These are phyloP conservation scores for Candida methanosorbosa DNA, from an alignment of 805 yeast species.

Conservation along the genomic window DNA sequence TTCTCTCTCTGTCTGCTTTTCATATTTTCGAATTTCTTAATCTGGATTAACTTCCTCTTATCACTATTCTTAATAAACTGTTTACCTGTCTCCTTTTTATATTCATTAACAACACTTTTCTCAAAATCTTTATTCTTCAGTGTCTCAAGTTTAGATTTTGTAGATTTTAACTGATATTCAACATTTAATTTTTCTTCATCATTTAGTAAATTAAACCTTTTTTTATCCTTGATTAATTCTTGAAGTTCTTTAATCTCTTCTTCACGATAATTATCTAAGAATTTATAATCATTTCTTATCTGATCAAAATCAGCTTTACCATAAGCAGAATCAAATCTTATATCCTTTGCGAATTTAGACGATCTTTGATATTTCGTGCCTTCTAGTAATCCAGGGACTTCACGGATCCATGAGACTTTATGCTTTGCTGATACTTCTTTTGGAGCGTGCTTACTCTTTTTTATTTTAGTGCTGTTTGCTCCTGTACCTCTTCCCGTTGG, in stretches of 20 bases:
- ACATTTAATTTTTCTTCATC: constrained; percentile 42
- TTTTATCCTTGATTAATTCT: constrained; percentile 45
- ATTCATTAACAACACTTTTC: constrained; percentile 49
- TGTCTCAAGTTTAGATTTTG: constrained; percentile 58
- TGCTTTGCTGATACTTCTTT: constrained; percentile 62
- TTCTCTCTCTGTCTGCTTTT: constrained; percentile 64
- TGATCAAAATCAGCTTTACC: constrained; percentile 70
- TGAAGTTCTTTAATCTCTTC: constrained; percentile 60
- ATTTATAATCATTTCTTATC: constrained; percentile 71
- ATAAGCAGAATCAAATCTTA: constrained; percentile 83
- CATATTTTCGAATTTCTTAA: constrained; percentile 72
- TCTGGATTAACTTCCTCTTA: constrained; percentile 63
- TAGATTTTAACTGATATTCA: constrained; percentile 50
- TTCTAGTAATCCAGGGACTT: constrained; percentile 54
- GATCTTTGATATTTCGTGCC: constrained; percentile 25
- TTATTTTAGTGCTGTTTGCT: constrained; percentile 8
- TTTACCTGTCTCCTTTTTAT: constrained; percentile 47
- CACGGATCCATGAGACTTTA: constrained; percentile 61
- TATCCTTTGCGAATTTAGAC: constrained; percentile 61
- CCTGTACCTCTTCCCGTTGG: constrained; percentile 7
- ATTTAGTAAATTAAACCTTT: constrained; percentile 28
- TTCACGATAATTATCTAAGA: constrained; percentile 79
- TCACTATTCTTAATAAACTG: constrained; percentile 61
- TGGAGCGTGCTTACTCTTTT: constrained; percentile 79
- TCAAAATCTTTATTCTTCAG: constrained; percentile 71